Percentiles rank a stretch among this genome's conserved stretches.
phyloP scores from a whole-genome alignment of 768 basidiomycete species.

The Rhodotorula babjevae region DNA sequence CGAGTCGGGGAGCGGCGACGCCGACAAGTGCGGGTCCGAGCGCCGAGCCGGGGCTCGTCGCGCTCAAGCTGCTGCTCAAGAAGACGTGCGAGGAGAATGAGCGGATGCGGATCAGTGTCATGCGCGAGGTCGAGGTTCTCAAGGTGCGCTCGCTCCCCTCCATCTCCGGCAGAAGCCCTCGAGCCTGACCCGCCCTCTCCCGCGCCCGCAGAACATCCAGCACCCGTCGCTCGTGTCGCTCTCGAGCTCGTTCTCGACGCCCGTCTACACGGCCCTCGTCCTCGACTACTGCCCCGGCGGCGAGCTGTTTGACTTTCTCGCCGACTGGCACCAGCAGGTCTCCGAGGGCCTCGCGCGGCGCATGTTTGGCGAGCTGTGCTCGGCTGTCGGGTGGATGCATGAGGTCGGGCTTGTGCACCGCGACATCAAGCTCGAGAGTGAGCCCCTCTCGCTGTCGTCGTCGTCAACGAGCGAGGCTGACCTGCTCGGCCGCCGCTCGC shows the following conservation, averaged over 20 bases:
- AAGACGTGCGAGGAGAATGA: slow-evolving; percentile 57
- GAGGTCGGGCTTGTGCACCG: slow-evolving; percentile 77
- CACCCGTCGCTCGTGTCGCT: slow-evolving; percentile 75
- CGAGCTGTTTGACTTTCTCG: slow-evolving; percentile 62
- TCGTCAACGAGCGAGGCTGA: not conserved
- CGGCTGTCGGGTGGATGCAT: slow-evolving; percentile 83
- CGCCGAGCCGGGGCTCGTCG: slow-evolving; percentile 48
- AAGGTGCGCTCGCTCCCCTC: slow-evolving; percentile 54
- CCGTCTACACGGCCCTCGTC: slow-evolving; percentile 69
- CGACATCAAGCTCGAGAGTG: slow-evolving; percentile 73
- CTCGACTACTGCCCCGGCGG: slow-evolving; percentile 72
- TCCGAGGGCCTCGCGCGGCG: slow-evolving; percentile 55
- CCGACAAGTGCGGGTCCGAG: slow-evolving; percentile 20
- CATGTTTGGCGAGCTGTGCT: slow-evolving; percentile 70
- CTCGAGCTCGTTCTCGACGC: slow-evolving; percentile 65
- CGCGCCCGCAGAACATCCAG: slow-evolving; percentile 60
- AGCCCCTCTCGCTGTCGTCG: not conserved
- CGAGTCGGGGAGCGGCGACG: slow-evolving; percentile 14
- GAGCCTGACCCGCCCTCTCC: not conserved
- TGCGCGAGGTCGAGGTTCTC: slow-evolving; percentile 78
- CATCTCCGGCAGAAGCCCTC: too few relatives aligned
- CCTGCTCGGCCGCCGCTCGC: not conserved
- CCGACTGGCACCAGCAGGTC: slow-evolving; percentile 29
- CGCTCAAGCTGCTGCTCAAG: slow-evolving; percentile 56
- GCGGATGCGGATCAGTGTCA: slow-evolving; percentile 69